These are phyloP conservation scores for Coemansia sp. DNA, from an alignment of 192 early-diverging fungal genomes.

Conservation along the genomic window DNA sequence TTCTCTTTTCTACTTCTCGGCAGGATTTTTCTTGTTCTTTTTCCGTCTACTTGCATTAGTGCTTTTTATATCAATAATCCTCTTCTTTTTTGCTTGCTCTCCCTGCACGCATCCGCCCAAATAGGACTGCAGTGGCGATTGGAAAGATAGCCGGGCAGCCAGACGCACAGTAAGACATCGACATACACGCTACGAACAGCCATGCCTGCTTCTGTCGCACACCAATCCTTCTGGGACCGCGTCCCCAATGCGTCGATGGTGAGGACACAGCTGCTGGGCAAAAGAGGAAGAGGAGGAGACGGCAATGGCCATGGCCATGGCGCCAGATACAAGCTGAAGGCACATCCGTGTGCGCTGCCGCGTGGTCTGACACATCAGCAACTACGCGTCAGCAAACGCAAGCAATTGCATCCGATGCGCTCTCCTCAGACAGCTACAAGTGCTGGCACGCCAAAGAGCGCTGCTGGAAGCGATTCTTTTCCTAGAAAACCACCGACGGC, in stretches of 20 bases:
- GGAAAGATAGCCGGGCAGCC: background rate
- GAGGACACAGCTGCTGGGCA: conserved; percentile 34
- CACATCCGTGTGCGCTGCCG: conserved; percentile 1
- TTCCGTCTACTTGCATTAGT: background rate
- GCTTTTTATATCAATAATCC: conserved; percentile 6
- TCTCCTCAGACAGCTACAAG: conserved; percentile 22
- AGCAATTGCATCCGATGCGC: conserved; percentile 49
- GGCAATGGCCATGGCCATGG: background rate
- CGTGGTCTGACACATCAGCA: conserved; percentile 52
- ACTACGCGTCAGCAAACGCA: conserved; percentile 50
- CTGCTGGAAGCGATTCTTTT: background rate
- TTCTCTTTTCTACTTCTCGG: background rate
- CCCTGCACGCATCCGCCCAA: background rate
- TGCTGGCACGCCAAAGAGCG: background rate
- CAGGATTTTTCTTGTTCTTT: background rate
- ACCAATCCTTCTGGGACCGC: conserved; percentile 54
- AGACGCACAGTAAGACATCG: background rate
- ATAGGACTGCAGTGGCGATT: background rate
- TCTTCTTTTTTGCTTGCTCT: background rate
- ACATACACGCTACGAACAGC: background rate
- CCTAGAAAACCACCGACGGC: conserved; percentile 5
- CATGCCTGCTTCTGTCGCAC: conserved; percentile 28
- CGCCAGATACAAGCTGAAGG: conserved; percentile 4
- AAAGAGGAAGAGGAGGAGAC: conserved; percentile 16
- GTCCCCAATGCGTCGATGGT: conserved; percentile 50